A percentile compares a stretch with the other conserved stretches of the same genome.
phyloP scores from a whole-genome alignment of 2,329 filamentous ascomycete genomes.

The Epichloe sp. region DNA sequence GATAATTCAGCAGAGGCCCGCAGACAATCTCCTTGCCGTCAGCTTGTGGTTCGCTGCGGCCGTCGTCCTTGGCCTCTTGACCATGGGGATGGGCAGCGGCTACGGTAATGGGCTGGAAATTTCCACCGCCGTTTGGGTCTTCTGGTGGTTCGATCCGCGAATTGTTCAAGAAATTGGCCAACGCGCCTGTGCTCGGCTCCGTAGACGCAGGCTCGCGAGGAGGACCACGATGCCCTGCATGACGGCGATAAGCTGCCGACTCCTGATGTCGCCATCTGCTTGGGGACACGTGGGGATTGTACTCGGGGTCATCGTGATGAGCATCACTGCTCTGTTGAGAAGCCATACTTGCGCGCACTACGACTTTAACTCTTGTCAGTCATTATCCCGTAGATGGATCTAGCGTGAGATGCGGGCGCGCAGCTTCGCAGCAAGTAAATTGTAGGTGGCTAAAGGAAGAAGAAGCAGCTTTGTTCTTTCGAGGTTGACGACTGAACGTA shows the following conservation, averaged over 20 bases:
- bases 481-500: not conserved
- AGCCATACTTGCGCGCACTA: slow-evolving; percentile 1
- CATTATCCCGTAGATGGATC: not conserved
- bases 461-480: not conserved
- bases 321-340: slow-evolving; percentile 2
- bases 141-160: slow-evolving; percentile 33
- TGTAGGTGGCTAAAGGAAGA: not conserved
- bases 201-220: slow-evolving; percentile 20
- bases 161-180: slow-evolving; percentile 43
- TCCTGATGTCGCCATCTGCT: slow-evolving; percentile 53
- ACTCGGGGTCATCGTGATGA: slow-evolving; percentile 9
- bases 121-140: slow-evolving; percentile 18
- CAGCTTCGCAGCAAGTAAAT: not conserved
- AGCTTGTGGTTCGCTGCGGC: slow-evolving; percentile 10
- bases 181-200: slow-evolving; percentile 31
- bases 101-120: slow-evolving; percentile 37
- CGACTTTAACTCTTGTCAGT: not conserved
- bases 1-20: slow-evolving; percentile 67
- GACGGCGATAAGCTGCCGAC: slow-evolving; percentile 39
- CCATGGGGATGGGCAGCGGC: slow-evolving; percentile 17
- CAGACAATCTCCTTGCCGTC: slow-evolving; percentile 51
- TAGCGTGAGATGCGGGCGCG: not conserved
- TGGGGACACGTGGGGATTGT: slow-evolving; percentile 42
- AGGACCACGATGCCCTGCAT: slow-evolving; percentile 24
- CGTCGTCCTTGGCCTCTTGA: not conserved